Conservation (phyloP, 129 eudicot genomes). For the Apium graveolens region DNA sequence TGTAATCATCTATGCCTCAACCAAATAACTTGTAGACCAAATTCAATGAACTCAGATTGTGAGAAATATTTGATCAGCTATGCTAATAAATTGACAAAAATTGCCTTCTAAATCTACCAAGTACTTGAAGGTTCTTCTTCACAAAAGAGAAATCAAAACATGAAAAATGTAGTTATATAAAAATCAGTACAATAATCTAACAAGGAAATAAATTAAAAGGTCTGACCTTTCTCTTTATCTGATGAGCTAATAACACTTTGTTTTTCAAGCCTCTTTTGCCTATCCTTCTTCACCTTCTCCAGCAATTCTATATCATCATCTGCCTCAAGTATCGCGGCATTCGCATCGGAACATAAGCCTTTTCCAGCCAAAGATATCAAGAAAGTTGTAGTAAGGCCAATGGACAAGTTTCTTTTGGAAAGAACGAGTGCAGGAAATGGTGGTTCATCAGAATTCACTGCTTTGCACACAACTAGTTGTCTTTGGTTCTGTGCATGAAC, state of each 20-base stretch:
- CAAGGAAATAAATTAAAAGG: not conserved
- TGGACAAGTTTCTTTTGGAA: conserved; percentile 60
- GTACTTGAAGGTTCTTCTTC: not conserved
- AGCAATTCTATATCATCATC: conserved; percentile 84
- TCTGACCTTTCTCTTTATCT: conserved; percentile 60
- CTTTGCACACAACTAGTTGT: conserved; percentile 33
- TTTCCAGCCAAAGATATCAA: conserved; percentile 39
- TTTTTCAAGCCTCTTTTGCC: conserved; percentile 82
- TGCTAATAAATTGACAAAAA: not conserved
- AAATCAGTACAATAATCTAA: not conserved
- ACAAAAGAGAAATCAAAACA: not conserved
- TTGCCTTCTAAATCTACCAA: not conserved
- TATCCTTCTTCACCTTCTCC: conserved; percentile 82
- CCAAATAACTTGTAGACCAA: not conserved
- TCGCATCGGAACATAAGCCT: conserved; percentile 18
- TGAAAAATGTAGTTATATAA: not conserved
- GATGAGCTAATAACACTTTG: conserved; percentile 72
- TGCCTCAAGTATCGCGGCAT: conserved; percentile 83
- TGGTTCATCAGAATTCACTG: conserved; percentile 22
- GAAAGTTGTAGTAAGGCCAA: conserved; percentile 48
- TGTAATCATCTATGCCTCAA: not conserved
- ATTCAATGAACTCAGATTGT: not conserved
- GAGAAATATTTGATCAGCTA: not conserved
- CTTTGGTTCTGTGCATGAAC: conserved; percentile 20
- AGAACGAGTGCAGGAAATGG: conserved; percentile 25